phyloP scores from a whole-genome alignment of 768 basidiomycete genomes.

The Auricularia sp. region DNA sequence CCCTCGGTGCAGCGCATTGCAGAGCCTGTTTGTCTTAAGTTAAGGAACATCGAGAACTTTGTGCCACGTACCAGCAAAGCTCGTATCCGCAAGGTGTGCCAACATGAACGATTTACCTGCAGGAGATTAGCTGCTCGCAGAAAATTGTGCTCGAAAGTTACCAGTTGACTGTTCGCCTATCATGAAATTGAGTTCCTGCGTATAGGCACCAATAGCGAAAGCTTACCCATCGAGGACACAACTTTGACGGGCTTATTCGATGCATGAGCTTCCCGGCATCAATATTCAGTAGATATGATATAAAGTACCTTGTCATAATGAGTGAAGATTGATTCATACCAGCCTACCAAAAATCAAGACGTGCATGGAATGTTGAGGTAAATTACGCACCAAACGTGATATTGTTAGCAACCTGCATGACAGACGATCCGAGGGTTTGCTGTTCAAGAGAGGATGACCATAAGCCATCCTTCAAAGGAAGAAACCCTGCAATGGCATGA shows the following conservation, averaged over 20 bases:
- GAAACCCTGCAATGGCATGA: constrained; percentile 19
- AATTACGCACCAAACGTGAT: background rate
- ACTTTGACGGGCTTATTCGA: constrained; percentile 45
- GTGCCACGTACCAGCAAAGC: constrained; percentile 24
- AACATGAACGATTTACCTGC: constrained; percentile 13
- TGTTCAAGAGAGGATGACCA: constrained; percentile 39
- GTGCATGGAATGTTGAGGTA: constrained; percentile 6
- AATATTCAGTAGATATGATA: background rate
- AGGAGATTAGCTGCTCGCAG: constrained; percentile 1
- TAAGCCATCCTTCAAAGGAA: constrained; percentile 51
- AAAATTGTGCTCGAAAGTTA: background rate
- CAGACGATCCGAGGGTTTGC: constrained; percentile 47
- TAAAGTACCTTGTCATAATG: constrained; percentile 30
- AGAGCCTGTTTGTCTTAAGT: constrained; percentile 30
- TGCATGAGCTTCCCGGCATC: background rate
- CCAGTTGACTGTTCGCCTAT: background rate
- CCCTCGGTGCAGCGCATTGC: constrained; percentile 52
- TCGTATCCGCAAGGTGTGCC: constrained; percentile 52
- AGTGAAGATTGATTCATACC: constrained; percentile 55
- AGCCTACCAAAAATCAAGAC: constrained; percentile 32
- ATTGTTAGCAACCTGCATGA: constrained; percentile 42
- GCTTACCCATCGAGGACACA: constrained; percentile 50
- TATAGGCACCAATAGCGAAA: background rate
- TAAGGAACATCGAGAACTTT: too few species aligned
- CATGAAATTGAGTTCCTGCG: background rate